Conservation (phyloP, 1,139 yeast species). For the Pichia sp. region DNA sequence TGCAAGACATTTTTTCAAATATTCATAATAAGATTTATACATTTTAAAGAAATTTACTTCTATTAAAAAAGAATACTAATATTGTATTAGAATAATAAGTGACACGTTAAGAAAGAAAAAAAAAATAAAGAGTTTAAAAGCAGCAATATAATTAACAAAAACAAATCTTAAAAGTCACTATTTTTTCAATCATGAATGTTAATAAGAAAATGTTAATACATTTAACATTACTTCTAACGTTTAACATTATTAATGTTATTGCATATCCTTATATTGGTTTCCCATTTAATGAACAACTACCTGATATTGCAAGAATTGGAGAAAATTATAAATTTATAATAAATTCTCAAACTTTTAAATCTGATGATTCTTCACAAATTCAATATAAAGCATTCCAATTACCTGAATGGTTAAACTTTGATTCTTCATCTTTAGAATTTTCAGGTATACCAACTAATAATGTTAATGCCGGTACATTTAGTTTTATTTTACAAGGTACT, state of each 20-base stretch:
- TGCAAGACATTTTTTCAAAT: too few species aligned
- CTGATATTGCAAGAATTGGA: constrained; percentile 76
- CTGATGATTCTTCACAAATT: constrained; percentile 38
- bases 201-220: background rate
- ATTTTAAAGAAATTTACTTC: too few species aligned
- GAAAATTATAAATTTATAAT: constrained; percentile 60
- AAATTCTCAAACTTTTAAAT: constrained; percentile 64
- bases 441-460: constrained; percentile 57
- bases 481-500: constrained; percentile 52
- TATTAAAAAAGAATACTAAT: too few species aligned
- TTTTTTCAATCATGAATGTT: background rate
- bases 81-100: too few species aligned
- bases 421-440: constrained; percentile 51
- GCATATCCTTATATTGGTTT: constrained; percentile 55
- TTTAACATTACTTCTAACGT: background rate
- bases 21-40: too few species aligned
- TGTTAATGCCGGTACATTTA: constrained; percentile 38
- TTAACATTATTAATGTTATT: background rate
- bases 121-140: too few species aligned
- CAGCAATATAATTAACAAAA: too few species aligned
- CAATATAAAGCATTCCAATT: constrained; percentile 49
- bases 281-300: constrained; percentile 77
- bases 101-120: too few species aligned
- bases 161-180: too few species aligned
- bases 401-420: constrained; percentile 79